Evolutionary conservation across 2,329 filamentous ascomycete genomes (phyloP).

Genomic region (Penicillium freii): DNA sequence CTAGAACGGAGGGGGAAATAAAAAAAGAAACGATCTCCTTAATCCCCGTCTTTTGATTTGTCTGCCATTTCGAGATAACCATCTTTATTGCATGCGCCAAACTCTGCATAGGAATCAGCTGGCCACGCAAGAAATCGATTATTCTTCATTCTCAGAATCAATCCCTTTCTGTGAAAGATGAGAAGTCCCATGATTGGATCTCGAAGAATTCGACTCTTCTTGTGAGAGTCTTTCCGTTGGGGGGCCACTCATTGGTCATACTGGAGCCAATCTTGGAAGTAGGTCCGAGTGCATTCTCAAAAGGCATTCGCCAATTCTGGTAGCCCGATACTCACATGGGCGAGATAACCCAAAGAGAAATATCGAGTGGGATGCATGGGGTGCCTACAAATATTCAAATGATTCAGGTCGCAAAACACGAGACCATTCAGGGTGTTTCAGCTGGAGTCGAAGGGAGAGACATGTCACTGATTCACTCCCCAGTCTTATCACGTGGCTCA

Average conservation of each 20-base stretch:
- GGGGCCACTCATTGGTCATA: not conserved
- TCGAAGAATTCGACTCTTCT: not conserved
- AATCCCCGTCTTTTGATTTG: constrained; percentile 1
- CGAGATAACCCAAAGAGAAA: not conserved
- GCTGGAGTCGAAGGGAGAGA: not conserved
- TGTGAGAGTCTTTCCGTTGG: not conserved
- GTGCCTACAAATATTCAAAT: not conserved
- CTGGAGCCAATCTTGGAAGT: too few relatives aligned
- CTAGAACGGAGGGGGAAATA: not conserved
- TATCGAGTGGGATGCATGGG: not conserved
- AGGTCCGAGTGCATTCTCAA: not conserved
- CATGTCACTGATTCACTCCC: constrained; percentile 17
- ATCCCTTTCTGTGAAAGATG: not conserved
- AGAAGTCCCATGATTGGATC: not conserved
- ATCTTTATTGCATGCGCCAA: constrained; percentile 5
- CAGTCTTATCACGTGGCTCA: constrained; percentile 25
- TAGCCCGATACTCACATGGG: not conserved
- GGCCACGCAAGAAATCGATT: not conserved
- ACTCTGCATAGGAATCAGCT: not conserved
- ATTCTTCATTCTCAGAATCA: not conserved
- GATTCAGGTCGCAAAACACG: not conserved
- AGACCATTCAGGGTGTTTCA: not conserved
- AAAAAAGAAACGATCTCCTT: not conserved
- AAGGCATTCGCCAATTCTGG: not conserved
- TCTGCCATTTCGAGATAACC: constrained; percentile 9